phyloP scores from a whole-genome alignment of 352 stramenopile species.

The Aphanomyces astaci region DNA sequence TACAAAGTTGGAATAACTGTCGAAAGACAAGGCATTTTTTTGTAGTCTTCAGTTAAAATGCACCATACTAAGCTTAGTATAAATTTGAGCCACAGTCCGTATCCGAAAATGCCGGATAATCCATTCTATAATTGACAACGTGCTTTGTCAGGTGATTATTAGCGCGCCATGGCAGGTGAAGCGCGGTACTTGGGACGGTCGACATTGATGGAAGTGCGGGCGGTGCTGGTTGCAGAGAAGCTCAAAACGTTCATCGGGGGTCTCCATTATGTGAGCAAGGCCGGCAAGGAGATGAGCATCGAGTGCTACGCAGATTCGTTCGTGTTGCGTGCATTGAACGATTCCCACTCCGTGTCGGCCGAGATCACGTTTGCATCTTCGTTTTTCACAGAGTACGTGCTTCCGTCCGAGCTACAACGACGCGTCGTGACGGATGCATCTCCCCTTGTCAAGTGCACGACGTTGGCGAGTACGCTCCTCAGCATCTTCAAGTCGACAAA shows the following conservation, averaged over 20 bases:
- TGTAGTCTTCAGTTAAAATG: no score
- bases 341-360: constrained; percentile 71
- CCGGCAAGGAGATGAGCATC: constrained; percentile 71
- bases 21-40: no score
- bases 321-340: constrained; percentile 68
- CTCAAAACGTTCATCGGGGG: constrained; percentile 70
- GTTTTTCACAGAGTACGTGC: constrained; percentile 48
- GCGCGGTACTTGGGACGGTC: not conserved
- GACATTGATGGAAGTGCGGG: constrained; percentile 51
- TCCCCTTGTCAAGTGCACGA: constrained; percentile 64
- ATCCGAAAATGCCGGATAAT: not conserved
- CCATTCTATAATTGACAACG: not conserved
- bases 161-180: not conserved
- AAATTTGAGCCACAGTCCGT: not conserved
- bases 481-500: constrained; percentile 80
- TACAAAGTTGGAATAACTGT: no score
- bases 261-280: constrained; percentile 66
- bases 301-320: constrained; percentile 43
- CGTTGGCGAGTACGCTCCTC: constrained; percentile 67
- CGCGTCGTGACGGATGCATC: not conserved
- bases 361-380: constrained; percentile 49
- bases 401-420: not conserved
- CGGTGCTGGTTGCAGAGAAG: constrained; percentile 65
- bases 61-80: not conserved
- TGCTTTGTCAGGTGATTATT: not conserved